A percentile compares a stretch with the other conserved stretches of the same genome.
These are phyloP conservation scores for Dicorynia guianensis DNA, from an alignment of 306 rosid genomes.

Conservation along the genomic window DNA sequence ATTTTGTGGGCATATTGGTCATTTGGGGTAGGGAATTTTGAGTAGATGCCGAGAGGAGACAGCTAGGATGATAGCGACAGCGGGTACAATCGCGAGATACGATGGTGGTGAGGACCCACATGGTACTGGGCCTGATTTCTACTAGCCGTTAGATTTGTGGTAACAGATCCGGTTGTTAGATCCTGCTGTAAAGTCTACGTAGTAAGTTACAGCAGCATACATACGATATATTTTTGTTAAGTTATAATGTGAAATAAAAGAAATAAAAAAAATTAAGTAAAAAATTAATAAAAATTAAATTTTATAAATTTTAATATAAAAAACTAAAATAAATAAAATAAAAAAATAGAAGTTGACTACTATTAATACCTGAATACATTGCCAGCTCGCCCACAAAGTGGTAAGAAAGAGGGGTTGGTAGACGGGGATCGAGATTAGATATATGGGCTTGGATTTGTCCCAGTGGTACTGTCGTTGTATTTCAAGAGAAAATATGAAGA, in stretches of 20 bases:
- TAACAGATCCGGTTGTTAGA: not conserved
- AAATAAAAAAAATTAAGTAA: no score
- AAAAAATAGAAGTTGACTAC: no score
- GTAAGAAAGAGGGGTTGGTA: not conserved
- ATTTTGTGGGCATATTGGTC: not conserved
- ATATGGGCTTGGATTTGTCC: not conserved
- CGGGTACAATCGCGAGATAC: slow-evolving; percentile 37
- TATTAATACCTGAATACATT: not conserved
- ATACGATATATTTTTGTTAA: no score
- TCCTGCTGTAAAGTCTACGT: slow-evolving; percentile 46
- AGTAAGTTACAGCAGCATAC: not conserved
- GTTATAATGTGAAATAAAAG: no score
- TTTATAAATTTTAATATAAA: no score
- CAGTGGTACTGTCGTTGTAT: not conserved
- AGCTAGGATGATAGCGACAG: slow-evolving; percentile 49
- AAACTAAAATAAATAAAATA: no score
- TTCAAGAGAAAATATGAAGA: no score
- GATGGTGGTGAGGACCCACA: slow-evolving; percentile 38
- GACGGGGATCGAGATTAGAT: not conserved
- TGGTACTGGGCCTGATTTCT: slow-evolving; percentile 1
- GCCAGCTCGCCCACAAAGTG: slow-evolving; percentile 36
- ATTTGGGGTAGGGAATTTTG: not conserved
- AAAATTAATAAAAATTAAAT: no score
- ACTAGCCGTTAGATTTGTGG: slow-evolving; percentile 50
- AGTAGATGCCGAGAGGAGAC: slow-evolving; percentile 20